Conservation (phyloP, 768 basidiomycete genomes). For the Tremella mesenterica region DNA sequence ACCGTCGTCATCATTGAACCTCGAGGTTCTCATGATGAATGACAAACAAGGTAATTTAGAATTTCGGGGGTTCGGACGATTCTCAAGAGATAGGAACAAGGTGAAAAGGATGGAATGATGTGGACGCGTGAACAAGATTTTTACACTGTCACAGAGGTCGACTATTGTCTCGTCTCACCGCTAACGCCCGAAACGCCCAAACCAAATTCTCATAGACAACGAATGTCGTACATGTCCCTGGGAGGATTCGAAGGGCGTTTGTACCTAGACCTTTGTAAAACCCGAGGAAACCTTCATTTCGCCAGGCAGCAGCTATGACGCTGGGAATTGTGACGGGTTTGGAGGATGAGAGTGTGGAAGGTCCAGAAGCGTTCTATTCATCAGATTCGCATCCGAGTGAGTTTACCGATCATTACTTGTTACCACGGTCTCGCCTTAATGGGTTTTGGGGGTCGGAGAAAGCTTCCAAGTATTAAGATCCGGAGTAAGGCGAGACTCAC, state of each 20-base stretch:
- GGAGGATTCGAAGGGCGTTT: constrained; percentile 86
- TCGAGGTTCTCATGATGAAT: too few species aligned
- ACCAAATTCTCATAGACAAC: constrained; percentile 69
- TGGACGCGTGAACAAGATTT: too few species aligned
- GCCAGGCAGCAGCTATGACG: constrained; percentile 71
- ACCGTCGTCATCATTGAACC: too few species aligned
- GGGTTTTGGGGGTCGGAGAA: background rate
- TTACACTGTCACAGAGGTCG: too few species aligned
- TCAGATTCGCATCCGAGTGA: too few species aligned
- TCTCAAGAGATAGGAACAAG: too few species aligned
- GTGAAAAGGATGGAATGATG: too few species aligned
- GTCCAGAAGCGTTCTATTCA: background rate
- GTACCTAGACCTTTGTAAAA: constrained; percentile 95
- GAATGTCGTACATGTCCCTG: constrained; percentile 95
- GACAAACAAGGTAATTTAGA: too few species aligned
- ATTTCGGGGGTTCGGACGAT: too few species aligned
- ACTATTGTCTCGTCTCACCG: constrained; percentile 25
- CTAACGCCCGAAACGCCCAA: constrained; percentile 40
- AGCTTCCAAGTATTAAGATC: background rate
- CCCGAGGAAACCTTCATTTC: constrained; percentile 66
- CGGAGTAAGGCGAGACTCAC: constrained; percentile 47
- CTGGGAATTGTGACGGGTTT: constrained; percentile 53
- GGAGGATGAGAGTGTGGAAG: constrained; percentile 1
- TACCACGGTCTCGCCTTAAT: background rate
- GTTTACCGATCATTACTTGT: constrained; percentile 5